Percentiles rank a stretch among this genome's conserved stretches.
phyloP scores from a whole-genome alignment of 164 flowering plant genomes.

The Stephania cephalantha region DNA sequence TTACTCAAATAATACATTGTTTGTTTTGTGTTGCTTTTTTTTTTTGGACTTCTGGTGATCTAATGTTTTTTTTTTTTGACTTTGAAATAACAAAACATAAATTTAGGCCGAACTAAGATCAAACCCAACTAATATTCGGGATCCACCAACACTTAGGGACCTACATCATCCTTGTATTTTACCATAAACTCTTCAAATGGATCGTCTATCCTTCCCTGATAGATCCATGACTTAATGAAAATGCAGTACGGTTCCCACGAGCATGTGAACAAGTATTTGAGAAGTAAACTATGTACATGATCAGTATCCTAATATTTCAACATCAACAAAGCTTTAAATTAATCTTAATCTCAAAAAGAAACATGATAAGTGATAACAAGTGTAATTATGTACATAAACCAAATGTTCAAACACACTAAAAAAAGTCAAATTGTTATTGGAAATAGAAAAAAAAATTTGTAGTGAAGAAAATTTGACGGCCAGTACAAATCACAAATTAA shows the following conservation, averaged over 20 bases:
- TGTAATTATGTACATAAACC: not conserved
- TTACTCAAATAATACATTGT: too few relatives aligned
- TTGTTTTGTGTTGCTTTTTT: too few relatives aligned
- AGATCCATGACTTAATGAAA: slow-evolving; percentile 88
- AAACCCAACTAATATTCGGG: too few relatives aligned
- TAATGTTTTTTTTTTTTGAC: too few relatives aligned
- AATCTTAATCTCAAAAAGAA: not conserved
- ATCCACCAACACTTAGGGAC: too few relatives aligned
- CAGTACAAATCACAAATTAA: not conserved
- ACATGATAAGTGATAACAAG: not conserved
- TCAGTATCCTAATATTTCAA: slow-evolving; percentile 64
- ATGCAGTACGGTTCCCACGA: slow-evolving; percentile 79
- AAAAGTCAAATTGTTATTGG: not conserved
- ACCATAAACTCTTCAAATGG: slow-evolving; percentile 79
- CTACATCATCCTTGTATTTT: slow-evolving; percentile 29
- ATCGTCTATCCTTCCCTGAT: slow-evolving; percentile 64
- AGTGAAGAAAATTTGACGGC: not conserved
- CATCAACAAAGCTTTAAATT: not conserved
- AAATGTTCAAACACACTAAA: not conserved
- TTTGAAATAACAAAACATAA: too few relatives aligned
- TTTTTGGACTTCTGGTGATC: too few relatives aligned
- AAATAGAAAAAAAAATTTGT: not conserved
- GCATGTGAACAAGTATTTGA: slow-evolving; percentile 68
- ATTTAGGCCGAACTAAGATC: too few relatives aligned
- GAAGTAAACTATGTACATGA: slow-evolving; percentile 55